Conservation (phyloP, 345 rosid species). For the Salix caprea region DNA sequence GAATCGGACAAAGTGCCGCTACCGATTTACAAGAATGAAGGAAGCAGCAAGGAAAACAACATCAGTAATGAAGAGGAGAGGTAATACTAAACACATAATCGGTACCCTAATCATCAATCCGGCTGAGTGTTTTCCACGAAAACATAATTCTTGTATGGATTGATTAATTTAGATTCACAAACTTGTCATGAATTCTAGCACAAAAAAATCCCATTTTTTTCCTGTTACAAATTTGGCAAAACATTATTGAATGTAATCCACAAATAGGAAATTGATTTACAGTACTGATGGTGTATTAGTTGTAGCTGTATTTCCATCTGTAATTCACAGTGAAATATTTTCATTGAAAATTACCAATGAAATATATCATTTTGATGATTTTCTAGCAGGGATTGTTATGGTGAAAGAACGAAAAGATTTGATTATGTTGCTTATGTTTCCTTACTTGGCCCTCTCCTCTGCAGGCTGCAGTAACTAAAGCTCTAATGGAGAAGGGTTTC, state of each 20-base stretch:
- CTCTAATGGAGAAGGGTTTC: neutral
- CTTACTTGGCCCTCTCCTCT: neutral
- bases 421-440: neutral
- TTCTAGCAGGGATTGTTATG: too few relatives aligned
- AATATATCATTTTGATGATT: too few relatives aligned
- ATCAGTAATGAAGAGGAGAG: constrained; percentile 9
- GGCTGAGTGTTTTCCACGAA: neutral
- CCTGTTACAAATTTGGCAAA: too few relatives aligned
- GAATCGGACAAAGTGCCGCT: constrained; percentile 41
- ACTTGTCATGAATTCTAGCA: neutral
- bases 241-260: neutral
- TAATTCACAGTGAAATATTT: too few relatives aligned
- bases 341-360: too few relatives aligned
- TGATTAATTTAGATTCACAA: neutral
- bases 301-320: too few relatives aligned
- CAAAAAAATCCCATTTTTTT: too few relatives aligned
- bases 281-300: too few relatives aligned
- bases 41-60: neutral
- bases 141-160: neutral
- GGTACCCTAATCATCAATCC: neutral
- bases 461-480: neutral
- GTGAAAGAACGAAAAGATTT: too few relatives aligned
- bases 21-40: constrained; percentile 27
- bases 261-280: neutral
- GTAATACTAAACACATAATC: constrained; percentile 6